phyloP scores from a whole-genome alignment of 163 green algal genomes.

The Coccomyxa subellipsoidea region DNA sequence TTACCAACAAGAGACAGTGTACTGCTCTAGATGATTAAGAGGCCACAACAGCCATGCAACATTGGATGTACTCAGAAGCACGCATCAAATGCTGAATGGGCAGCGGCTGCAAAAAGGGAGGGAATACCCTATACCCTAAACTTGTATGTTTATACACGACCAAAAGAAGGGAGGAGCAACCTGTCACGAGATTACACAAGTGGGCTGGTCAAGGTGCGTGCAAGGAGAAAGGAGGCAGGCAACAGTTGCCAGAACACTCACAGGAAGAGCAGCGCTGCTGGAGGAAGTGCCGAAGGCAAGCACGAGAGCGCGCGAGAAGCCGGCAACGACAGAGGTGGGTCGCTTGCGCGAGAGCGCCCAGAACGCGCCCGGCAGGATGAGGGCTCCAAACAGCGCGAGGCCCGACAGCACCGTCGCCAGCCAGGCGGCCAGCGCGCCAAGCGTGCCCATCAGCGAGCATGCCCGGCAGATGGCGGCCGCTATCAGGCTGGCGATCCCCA shows the following conservation, averaged over 20 bases:
- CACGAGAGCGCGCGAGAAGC: constrained; percentile 45
- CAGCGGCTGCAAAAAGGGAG: too few relatives aligned
- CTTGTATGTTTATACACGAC: too few relatives aligned
- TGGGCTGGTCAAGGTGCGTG: too few relatives aligned
- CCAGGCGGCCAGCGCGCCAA: constrained; percentile 52
- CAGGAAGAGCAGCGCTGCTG: constrained; percentile 54
- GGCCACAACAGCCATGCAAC: too few relatives aligned
- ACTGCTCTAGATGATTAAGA: too few relatives aligned
- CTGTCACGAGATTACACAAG: too few relatives aligned
- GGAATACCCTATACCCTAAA: too few relatives aligned
- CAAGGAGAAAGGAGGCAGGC: too few relatives aligned
- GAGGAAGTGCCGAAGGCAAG: constrained; percentile 61
- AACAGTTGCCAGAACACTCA: constrained; percentile 9
- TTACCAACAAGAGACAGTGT: too few relatives aligned
- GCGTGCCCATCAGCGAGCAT: constrained; percentile 45
- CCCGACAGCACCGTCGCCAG: constrained; percentile 41
- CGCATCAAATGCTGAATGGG: too few relatives aligned
- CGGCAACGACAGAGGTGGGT: constrained; percentile 27
- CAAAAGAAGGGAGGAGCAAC: too few relatives aligned
- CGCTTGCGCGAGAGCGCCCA: constrained; percentile 33
- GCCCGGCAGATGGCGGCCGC: constrained; percentile 42
- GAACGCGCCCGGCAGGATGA: constrained; percentile 45
- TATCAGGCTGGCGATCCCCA: constrained; percentile 62
- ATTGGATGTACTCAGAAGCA: too few relatives aligned
- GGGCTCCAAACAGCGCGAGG: constrained; percentile 33